Evolutionary conservation across 2,329 filamentous ascomycete genomes (phyloP).

Genomic region (Trichoderma aggressivum): DNA sequence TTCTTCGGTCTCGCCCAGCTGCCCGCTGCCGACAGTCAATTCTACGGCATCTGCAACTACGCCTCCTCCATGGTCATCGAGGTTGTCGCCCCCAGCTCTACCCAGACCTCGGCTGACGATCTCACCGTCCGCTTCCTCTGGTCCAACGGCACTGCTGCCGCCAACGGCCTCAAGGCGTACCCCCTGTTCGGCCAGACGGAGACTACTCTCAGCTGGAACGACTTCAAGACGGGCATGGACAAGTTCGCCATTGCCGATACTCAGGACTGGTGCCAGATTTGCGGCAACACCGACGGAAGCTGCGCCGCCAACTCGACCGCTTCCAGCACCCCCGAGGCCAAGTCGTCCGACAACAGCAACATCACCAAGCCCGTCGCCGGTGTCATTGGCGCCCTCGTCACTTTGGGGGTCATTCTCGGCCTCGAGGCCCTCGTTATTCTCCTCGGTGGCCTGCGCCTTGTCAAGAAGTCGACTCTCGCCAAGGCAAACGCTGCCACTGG

Average conservation of each 20-base stretch:
- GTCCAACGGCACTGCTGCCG: constrained; percentile 54
- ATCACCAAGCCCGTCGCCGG: constrained; percentile 72
- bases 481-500: not conserved
- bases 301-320: constrained; percentile 49
- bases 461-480: constrained; percentile 44
- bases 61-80: constrained; percentile 80
- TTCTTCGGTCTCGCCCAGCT: constrained; percentile 61
- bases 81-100: constrained; percentile 56
- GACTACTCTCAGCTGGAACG: constrained; percentile 60
- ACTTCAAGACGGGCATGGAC: constrained; percentile 62
- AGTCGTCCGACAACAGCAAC: constrained; percentile 34
- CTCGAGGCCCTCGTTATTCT: constrained; percentile 43
- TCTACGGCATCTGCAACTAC: constrained; percentile 79
- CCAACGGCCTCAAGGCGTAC: constrained; percentile 50
- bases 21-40: constrained; percentile 52
- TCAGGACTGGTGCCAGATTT: constrained; percentile 68
- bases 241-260: constrained; percentile 65
- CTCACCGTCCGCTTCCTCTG: constrained; percentile 61
- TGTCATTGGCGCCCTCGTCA: constrained; percentile 72
- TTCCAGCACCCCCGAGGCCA: constrained; percentile 24
- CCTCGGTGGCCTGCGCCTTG: constrained; percentile 44
- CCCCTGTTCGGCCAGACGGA: constrained; percentile 59
- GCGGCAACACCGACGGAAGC: constrained; percentile 66
- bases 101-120: constrained; percentile 43
- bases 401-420: constrained; percentile 48